Conservation (phyloP, 345 rosid species). For the Brassica nigra region DNA sequence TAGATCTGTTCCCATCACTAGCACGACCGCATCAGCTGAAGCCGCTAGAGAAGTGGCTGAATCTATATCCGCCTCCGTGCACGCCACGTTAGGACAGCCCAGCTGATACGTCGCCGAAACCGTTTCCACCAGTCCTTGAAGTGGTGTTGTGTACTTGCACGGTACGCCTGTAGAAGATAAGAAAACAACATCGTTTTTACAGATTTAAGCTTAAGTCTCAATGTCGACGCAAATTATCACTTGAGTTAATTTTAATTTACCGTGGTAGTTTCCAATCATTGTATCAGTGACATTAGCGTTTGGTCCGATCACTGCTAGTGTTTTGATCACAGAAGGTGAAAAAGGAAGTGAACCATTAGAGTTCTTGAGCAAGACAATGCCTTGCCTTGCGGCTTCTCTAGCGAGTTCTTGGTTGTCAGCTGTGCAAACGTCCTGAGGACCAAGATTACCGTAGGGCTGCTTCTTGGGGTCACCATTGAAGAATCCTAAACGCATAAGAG, state of each 20-base stretch:
- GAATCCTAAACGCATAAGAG: constrained; percentile 77
- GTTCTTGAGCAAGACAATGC: constrained; percentile 82
- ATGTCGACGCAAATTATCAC: neutral
- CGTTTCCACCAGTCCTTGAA: constrained; percentile 59
- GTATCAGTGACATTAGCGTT: constrained; percentile 65
- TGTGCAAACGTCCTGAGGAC: constrained; percentile 73
- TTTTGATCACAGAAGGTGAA: constrained; percentile 49
- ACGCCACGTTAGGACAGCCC: constrained; percentile 49
- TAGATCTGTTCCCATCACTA: constrained; percentile 62
- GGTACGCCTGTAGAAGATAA: constrained; percentile 47
- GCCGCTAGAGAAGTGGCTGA: constrained; percentile 51
- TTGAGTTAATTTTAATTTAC: constrained; percentile 26
- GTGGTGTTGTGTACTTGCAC: constrained; percentile 65
- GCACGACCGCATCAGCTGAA: constrained; percentile 63
- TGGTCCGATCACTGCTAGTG: constrained; percentile 76
- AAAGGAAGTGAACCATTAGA: constrained; percentile 50
- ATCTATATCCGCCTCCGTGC: constrained; percentile 49
- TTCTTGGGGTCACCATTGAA: constrained; percentile 70
- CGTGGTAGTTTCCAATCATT: constrained; percentile 79
- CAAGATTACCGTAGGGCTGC: constrained; percentile 44
- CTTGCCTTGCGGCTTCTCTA: constrained; percentile 80
- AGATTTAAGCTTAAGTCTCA: neutral
- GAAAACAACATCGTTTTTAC: neutral
- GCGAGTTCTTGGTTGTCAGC: constrained; percentile 62
- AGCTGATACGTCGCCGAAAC: constrained; percentile 49